phyloP scores from a whole-genome alignment of 768 basidiomycete species.

The Floccularia luteovirens region DNA sequence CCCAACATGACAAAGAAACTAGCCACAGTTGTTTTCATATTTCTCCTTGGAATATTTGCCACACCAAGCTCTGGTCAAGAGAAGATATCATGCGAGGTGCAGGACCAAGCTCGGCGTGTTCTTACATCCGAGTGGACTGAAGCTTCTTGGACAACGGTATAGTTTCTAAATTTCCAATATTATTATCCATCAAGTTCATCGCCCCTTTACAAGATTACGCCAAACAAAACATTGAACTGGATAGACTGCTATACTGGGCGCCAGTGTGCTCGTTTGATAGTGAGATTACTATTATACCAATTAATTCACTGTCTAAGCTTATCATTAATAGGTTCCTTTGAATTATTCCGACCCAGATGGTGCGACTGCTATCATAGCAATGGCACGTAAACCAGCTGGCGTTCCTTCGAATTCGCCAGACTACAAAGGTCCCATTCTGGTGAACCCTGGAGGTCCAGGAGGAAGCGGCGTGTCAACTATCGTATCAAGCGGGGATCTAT shows the following conservation, averaged over 20 bases:
- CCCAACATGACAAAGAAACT: too few species aligned
- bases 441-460: conserved; percentile 45
- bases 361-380: conserved; percentile 30
- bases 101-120: too few species aligned
- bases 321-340: conserved; percentile 32
- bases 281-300: too few species aligned
- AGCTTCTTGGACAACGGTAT: too few species aligned
- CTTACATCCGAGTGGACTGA: too few species aligned
- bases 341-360: conserved; percentile 33
- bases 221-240: conserved; percentile 14
- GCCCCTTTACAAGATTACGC: conserved; percentile 9
- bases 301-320: too few species aligned
- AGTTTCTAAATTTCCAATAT: too few species aligned
- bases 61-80: too few species aligned
- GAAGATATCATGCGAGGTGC: too few species aligned
- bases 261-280: conserved; percentile 24
- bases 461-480: conserved; percentile 30
- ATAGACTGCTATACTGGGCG: conserved; percentile 13
- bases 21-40: too few species aligned
- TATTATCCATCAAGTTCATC: too few species aligned
- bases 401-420: conserved; percentile 14
- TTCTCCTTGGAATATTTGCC: too few species aligned
- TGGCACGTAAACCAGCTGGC: conserved; percentile 30
- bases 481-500: conserved; percentile 10
- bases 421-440: conserved; percentile 36